Conservation (phyloP, 768 basidiomycete species). For the Lactarius vividus region DNA sequence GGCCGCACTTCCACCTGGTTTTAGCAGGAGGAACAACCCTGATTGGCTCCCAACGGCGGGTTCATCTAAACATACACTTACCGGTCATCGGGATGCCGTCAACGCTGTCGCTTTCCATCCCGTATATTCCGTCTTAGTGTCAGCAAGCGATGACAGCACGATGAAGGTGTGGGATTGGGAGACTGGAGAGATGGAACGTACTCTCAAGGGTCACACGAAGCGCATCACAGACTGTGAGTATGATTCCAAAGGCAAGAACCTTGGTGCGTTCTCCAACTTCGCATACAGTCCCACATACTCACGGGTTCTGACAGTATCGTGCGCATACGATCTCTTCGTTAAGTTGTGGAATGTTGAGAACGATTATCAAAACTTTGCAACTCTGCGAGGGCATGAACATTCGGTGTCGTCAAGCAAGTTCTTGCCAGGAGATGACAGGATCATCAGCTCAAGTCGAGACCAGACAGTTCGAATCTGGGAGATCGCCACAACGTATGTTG, state of each 20-base stretch:
- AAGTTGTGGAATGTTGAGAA: constrained; percentile 57
- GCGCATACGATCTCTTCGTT: constrained; percentile 54
- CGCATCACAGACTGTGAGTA: constrained; percentile 57
- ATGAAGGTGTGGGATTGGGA: constrained; percentile 67
- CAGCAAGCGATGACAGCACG: constrained; percentile 54
- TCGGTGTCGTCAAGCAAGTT: constrained; percentile 53
- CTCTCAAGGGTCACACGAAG: constrained; percentile 59
- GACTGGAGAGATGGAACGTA: constrained; percentile 56
- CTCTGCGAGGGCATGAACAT: constrained; percentile 59
- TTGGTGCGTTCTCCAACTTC: constrained; percentile 39
- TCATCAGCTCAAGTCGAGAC: constrained; percentile 55
- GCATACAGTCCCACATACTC: background rate
- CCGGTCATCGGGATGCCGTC: constrained; percentile 47
- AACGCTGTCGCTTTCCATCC: constrained; percentile 58
- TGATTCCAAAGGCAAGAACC: constrained; percentile 49
- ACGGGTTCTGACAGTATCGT: constrained; percentile 43
- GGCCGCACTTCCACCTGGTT: constrained; percentile 33
- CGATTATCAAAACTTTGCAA: constrained; percentile 54
- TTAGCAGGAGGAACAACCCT: constrained; percentile 38
- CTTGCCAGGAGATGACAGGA: constrained; percentile 49
- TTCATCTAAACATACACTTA: constrained; percentile 43
- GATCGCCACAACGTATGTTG: constrained; percentile 48
- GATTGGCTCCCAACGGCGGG: constrained; percentile 52
- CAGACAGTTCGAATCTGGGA: constrained; percentile 56
- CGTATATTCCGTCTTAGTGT: constrained; percentile 47